Base-by-base conservation (phyloP, 75 land plant genomes). In the Cryptomeria japonica region DNA sequence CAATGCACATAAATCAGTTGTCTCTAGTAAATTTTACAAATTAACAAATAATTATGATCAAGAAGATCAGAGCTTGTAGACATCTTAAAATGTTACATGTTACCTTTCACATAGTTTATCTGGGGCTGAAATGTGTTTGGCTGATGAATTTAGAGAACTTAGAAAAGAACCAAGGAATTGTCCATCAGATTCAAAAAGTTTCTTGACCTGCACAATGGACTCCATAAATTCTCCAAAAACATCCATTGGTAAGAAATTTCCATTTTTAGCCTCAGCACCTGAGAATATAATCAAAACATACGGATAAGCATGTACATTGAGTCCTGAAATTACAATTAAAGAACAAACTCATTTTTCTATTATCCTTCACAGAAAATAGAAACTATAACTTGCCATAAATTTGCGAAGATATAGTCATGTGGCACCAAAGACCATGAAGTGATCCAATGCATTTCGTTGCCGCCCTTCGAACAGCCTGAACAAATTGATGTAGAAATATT, bases 391-490 rank as follows among this genome's bases (percentile, higher is more conserved):
- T 83, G 90, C 91, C 92, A 93, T 86, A 90, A 88, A 86, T 90
- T 47, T 72, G 53, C 32, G 68, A 47, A 34, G 89, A 87, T 34
- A 38, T 72, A 76, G 78, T 86, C 86, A 87, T 61, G 39, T 12
- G 56, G 38, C 39, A 19, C 91, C 88, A 92, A 28, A 94, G 73
- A 22, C 46, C 68, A 85, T 31, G 47, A 37, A 95, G 82, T 58
- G 83, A 80, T 76, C 92, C 89, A 15, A 94, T 70, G 83, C 95
- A 94, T 41, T 89, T 87, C 89, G 93, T 86, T 4, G 98, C 94
- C 64, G 94, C 94, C 37, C 80, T 70, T 46, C 97, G 87, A 64
- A 92, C 68, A 73, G 90, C 94, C 98, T 96, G 87, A 55, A 58
- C 61, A 89, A 70, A 49, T 76, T 25, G 8, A 82, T 86, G 38